phyloP scores from a whole-genome alignment of 306 rosid genomes.

The Castanea sativa region DNA sequence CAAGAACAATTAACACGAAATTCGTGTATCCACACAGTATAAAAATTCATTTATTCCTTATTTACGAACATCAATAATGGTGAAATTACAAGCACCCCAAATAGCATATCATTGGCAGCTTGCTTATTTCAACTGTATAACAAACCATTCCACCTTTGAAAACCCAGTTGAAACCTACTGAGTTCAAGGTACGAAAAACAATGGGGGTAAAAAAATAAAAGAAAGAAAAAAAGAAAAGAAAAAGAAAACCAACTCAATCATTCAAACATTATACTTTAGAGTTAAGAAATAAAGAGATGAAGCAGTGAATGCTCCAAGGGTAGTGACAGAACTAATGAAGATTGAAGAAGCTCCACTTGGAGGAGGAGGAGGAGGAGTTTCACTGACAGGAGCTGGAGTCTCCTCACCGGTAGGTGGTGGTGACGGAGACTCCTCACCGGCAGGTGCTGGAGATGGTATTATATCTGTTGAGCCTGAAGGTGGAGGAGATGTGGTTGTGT shows the following conservation, averaged over 20 bases:
- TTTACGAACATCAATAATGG: constrained; percentile 23
- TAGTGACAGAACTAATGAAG: constrained; percentile 42
- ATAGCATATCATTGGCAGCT: constrained; percentile 18
- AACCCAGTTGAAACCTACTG: constrained; percentile 35
- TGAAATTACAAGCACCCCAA: constrained; percentile 29
- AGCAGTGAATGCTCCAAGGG: constrained; percentile 67
- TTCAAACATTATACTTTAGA: constrained; percentile 29
- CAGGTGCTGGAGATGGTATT: constrained; percentile 41
- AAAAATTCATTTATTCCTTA: constrained; percentile 36
- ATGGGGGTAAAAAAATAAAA: not conserved
- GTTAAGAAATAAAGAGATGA: constrained; percentile 40
- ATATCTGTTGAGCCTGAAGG: constrained; percentile 8
- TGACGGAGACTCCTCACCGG: constrained; percentile 32
- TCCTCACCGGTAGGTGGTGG: constrained; percentile 36
- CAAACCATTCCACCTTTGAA: constrained; percentile 29
- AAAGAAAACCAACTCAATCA: constrained; percentile 9
- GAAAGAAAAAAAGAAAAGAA: not conserved
- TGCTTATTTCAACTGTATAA: constrained; percentile 21
- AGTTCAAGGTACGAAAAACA: constrained; percentile 26
- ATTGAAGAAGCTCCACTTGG: constrained; percentile 54
- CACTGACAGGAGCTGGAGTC: constrained; percentile 43
- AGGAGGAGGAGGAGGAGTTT: constrained; percentile 39
- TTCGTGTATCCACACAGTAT: constrained; percentile 6
- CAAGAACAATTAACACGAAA: no score
- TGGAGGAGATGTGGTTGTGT: constrained; percentile 42